These are phyloP conservation scores for Botrytis paeoniae DNA, from an alignment of 2,329 filamentous ascomycete species.

Conservation along the genomic window DNA sequence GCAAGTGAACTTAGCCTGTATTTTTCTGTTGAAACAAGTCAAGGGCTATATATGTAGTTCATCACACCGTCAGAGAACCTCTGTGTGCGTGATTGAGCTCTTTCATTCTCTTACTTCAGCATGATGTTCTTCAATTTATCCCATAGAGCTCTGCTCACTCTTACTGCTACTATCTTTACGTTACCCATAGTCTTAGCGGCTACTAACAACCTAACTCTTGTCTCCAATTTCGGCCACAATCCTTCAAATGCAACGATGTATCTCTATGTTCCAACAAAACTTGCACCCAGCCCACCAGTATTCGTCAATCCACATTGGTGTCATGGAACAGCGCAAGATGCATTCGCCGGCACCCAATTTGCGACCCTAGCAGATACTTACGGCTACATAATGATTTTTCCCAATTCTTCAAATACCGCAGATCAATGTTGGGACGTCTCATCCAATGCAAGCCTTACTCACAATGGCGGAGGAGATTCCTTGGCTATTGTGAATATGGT, in stretches of 20 bases:
- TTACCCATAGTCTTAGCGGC: background rate
- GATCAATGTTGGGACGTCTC: constrained; percentile 60
- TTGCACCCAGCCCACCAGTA: constrained; percentile 26
- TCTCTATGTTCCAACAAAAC: constrained; percentile 31
- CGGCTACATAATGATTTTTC: constrained; percentile 61
- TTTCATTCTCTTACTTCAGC: background rate
- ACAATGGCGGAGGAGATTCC: constrained; percentile 55
- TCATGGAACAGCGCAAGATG: constrained; percentile 43
- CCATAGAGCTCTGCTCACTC: background rate
- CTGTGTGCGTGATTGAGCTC: background rate
- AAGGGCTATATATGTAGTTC: background rate
- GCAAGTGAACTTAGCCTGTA: background rate
- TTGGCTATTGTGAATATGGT: constrained; percentile 59
- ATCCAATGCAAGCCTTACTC: constrained; percentile 46
- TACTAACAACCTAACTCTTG: constrained; percentile 15
- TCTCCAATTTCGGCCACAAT: constrained; percentile 28
- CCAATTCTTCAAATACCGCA: constrained; percentile 47
- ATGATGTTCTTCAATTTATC: background rate
- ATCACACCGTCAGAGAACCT: too few relatives aligned
- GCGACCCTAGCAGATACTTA: constrained; percentile 51
- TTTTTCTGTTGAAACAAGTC: background rate
- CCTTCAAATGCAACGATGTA: constrained; percentile 32
- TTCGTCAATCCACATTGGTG: constrained; percentile 35
- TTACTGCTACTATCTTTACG: background rate
- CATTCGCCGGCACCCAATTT: constrained; percentile 43